Evolutionary conservation across 2,329 filamentous ascomycete genomes (phyloP).

Genomic region (Massarina eburnea): DNA sequence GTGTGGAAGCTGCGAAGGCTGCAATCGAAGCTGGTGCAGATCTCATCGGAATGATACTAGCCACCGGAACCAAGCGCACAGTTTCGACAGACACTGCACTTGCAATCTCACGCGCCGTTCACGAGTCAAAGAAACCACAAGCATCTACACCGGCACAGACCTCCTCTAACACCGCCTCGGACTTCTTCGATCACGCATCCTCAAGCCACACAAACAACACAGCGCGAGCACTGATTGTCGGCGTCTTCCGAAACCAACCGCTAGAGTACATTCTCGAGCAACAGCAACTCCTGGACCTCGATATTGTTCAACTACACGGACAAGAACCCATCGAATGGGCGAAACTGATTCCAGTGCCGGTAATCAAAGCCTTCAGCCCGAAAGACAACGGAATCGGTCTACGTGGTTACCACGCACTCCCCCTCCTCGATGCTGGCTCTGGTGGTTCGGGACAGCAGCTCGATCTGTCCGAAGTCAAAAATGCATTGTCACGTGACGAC

Average conservation of each 20-base stretch:
- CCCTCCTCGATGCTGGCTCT: constrained; percentile 82
- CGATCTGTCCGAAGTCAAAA: constrained; percentile 69
- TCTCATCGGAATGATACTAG: constrained; percentile 89
- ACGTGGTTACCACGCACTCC: constrained; percentile 79
- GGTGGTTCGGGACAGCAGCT: constrained; percentile 80
- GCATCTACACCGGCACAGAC: constrained; percentile 22
- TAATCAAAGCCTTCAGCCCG: constrained; percentile 83
- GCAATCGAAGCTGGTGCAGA: constrained; percentile 88
- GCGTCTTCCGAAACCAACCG: constrained; percentile 91
- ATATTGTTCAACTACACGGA: constrained; percentile 91
- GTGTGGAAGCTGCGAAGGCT: constrained; percentile 73
- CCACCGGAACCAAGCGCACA: constrained; percentile 76
- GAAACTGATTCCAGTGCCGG: constrained; percentile 82
- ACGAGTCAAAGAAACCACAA: constrained; percentile 50
- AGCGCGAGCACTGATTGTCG: constrained; percentile 76
- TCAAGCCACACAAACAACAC: constrained; percentile 50
- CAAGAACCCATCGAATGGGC: constrained; percentile 93
- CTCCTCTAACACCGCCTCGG: constrained; percentile 49
- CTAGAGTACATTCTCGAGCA: constrained; percentile 78
- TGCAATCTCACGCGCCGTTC: constrained; percentile 78
- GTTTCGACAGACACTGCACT: constrained; percentile 77
- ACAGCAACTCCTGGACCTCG: constrained; percentile 74
- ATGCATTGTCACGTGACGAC: constrained; percentile 65
- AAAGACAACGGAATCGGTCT: constrained; percentile 69
- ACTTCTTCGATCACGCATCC: constrained; percentile 70